Base-by-base conservation (phyloP, 140 eudicot genomes). In the Bidens hawaiensis region DNA sequence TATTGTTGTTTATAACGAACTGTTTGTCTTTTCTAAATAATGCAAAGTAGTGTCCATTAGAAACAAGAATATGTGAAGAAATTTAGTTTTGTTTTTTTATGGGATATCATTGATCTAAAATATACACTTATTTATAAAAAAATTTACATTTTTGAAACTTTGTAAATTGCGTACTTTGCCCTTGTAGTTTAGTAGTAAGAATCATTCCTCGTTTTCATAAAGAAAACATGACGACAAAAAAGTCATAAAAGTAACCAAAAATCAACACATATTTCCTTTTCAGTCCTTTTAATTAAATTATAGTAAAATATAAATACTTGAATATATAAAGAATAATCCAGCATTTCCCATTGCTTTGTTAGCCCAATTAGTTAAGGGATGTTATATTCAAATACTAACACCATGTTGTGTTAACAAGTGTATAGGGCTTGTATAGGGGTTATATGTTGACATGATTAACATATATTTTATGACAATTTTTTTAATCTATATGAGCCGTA, bases 341-440 rank as follows among this genome's bases (percentile, higher is more conserved):
- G 46, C 34, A 70, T 18, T 52, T 5, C 49, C 18, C 19, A 14
- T 73, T 57, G 67, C 45, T 72, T 64, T 55, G 34, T 73, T 73
- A 57, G 53, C 73, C 72, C 55, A 72, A 64, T 53, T 72, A 64
- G 16, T 50, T 28, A 50, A 43, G n/a, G n/a, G n/a, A n/a, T n/a
- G n/a, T n/a, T n/a, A n/a, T n/a, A n/a, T n/a, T n/a, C n/a, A n/a
- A n/a, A n/a, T n/a, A n/a, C n/a, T n/a, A n/a, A n/a, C n/a, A n/a
- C n/a, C n/a, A n/a, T n/a, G n/a, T n/a, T n/a, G n/a, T n/a, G n/a
- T n/a, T n/a, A n/a, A n/a, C n/a, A n/a, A n/a, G n/a, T n/a, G n/a
- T n/a, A n/a, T n/a, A n/a, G n/a, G n/a, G n/a, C n/a, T n/a, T n/a
- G n/a, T n/a, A n/a, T n/a, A n/a, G n/a, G n/a, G n/a, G n/a, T n/a